phyloP scores from a whole-genome alignment of 805 yeast species.

The Wickerhamomyces hampshirensis region DNA sequence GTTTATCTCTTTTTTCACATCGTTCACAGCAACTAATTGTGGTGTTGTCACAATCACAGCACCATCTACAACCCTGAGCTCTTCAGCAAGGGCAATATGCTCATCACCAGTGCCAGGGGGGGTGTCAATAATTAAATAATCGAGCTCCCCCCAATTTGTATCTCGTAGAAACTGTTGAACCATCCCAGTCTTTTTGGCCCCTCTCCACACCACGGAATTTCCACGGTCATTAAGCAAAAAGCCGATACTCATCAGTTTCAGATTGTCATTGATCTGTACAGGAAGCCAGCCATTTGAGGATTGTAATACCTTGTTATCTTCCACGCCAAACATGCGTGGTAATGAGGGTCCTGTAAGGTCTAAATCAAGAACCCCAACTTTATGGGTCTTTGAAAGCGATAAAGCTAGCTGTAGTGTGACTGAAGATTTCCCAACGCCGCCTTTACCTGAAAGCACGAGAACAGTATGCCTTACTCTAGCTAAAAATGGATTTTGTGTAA shows the following conservation, averaged over 20 bases:
- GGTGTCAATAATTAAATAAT: conserved; percentile 85
- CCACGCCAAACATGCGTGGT: conserved; percentile 95
- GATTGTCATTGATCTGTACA: conserved; percentile 40
- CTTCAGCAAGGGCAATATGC: conserved; percentile 95
- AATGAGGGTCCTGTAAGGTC: conserved; percentile 96
- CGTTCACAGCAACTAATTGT: conserved; percentile 88
- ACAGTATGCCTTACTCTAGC: conserved; percentile 59
- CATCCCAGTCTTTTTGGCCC: conserved; percentile 98
- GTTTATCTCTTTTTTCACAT: conserved; percentile 89
- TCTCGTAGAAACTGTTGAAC: conserved; percentile 87
- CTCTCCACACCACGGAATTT: conserved; percentile 95
- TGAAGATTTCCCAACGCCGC: conserved; percentile 97
- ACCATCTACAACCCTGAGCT: conserved; percentile 77
- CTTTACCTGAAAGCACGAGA: conserved; percentile 86
- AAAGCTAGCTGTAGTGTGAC: conserved; percentile 92
- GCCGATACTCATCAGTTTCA: conserved; percentile 56
- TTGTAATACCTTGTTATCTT: conserved; percentile 73
- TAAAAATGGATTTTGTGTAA: conserved; percentile 21
- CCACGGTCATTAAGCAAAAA: conserved; percentile 81
- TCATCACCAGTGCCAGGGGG: conserved; percentile 99
- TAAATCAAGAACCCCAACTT: conserved; percentile 94
- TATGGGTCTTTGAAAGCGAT: conserved; percentile 65
- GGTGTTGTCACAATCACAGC: conserved; percentile 97
- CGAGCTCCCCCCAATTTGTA: conserved; percentile 80
- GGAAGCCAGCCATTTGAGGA: conserved; percentile 90